Base-by-base conservation (phyloP, 768 basidiomycete genomes). In the Termitomyces sp. region DNA sequence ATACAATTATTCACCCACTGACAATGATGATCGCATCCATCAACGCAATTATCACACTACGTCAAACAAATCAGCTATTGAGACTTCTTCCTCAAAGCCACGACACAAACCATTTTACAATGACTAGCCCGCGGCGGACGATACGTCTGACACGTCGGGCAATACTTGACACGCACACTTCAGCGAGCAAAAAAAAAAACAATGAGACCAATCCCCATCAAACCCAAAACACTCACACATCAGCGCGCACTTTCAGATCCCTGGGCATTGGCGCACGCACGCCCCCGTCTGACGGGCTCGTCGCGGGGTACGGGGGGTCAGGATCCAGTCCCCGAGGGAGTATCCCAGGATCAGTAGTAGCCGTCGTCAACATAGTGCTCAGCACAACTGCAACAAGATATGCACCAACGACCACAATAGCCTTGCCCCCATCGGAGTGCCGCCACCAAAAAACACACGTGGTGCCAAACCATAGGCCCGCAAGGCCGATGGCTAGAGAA, bases 41-140 rank as follows among this genome's bases (percentile, higher is more conserved):
- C 95, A 16, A 98, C 93, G 67, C 96, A 99, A 68, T 98, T 98
- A 65, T 97, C 93, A 68, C 96, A 99, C 90, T 95, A 63, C 6
- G 30, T 0, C 2, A 1, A 40, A 52, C n/a, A 4, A 44, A 10
- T 2, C 53, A 28, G 36, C 36, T 35, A 55, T 35, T 59, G 49
- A 45, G 33, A 43, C 56, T 60, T 35, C 30, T 43, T 14, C 13
- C 50, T 43, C 50, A 54, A 28, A n/a, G 20, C 8, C 32, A 13
- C n/a, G 38, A 13, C 10, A 70, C 79, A 66, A 63, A 92, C 93
- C 84, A 97, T 83, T 70, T 94, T 92, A 70, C 96, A 99, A 71
- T 99, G 96, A 66, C 92, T 96, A 20, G 94, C 90, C 61, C 96
- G 77, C 4, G 96, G 96, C 7, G 96, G 93, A 20, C 96, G 85